Base-by-base conservation (phyloP, 1,284 basidiomycete genomes). In the Mixia osmundae region DNA sequence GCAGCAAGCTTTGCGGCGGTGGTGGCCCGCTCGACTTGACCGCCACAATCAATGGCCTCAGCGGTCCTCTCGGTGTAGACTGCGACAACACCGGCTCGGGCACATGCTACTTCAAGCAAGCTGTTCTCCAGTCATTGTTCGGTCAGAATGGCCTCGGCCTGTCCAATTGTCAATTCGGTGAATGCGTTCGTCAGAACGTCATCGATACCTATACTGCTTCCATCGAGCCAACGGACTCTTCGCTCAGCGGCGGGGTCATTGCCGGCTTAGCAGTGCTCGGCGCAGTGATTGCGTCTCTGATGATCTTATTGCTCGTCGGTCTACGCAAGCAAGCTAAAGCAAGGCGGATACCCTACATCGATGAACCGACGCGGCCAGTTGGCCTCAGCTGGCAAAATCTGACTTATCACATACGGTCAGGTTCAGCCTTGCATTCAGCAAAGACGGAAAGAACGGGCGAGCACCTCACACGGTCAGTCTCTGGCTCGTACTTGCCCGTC, bases 221-320 rank as follows among this genome's bases (percentile, higher is more conserved):
- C 2, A 38, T 46, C 5, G 47, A 32, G 33, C 41, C 22, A 22
- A 32, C 44, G 30, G 50, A 52, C 11, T 59, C 53, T 18, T 52
- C 56, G 18, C 66, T 87, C 3, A 66, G 69, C 37, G 65, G 69
- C 1, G 79, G 82, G 2, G 79, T 87, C 12, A 79, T 87, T 40
- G 80, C 75, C 23, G 82, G 82, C 11, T 57, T 89, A 14, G 78
- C 71, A 0, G 75, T 83, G 20, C 69, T 89, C 3, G 73, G 78
- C 12, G 64, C 57, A 0, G 51, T 87, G 26, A 37, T 76, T n/a
- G 54, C 66, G 1, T 46, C 69, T 2, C 66, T 71, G 0, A 51
- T 82, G 4, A 53, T 58, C 0, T 54, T 72, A 20, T 49, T 83
- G 6, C 36, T 65, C 2, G 61, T 71, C 47, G 82, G 78, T 0